Evolutionary conservation across 345 rosid genomes (phyloP).

Genomic region (Melastoma malabathricum): DNA sequence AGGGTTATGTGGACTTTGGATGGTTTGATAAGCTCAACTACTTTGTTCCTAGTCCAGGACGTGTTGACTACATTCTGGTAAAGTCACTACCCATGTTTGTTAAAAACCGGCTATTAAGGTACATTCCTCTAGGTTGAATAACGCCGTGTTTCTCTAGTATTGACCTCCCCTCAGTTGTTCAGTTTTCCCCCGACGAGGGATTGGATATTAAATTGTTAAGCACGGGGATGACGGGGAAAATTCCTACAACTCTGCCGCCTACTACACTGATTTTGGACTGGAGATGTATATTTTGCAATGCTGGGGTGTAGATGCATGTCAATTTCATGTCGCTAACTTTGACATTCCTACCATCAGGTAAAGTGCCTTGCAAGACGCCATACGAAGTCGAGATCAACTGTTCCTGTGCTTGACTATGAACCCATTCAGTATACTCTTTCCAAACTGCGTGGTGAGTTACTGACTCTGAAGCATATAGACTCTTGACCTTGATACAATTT

Average conservation of each 20-base stretch:
- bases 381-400: constrained; percentile 64
- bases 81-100: too few relatives aligned
- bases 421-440: constrained; percentile 72
- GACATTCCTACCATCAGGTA: constrained; percentile 27
- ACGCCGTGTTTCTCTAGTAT: too few relatives aligned
- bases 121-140: too few relatives aligned
- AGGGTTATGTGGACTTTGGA: constrained; percentile 89
- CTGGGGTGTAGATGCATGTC: constrained; percentile 7
- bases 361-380: constrained; percentile 35
- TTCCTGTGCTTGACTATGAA: constrained; percentile 72
- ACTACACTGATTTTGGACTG: constrained; percentile 60
- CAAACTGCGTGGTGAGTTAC: constrained; percentile 69
- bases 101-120: constrained; percentile 26
- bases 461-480: too few relatives aligned
- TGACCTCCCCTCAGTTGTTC: neutral
- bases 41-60: constrained; percentile 51
- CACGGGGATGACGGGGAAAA: constrained; percentile 44
- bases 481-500: too few relatives aligned
- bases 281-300: constrained; percentile 42
- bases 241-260: constrained; percentile 84
- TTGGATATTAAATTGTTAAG: constrained; percentile 54
- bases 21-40: constrained; percentile 48
- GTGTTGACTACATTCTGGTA: constrained; percentile 62
- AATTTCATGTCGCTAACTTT: constrained; percentile 2
- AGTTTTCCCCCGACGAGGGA: constrained; percentile 71